Percentiles rank a stretch among this genome's conserved stretches.
Evolutionary conservation across 2,329 filamentous ascomycete genomes (phyloP).

Genomic region (Cyphellophora attinorum): DNA sequence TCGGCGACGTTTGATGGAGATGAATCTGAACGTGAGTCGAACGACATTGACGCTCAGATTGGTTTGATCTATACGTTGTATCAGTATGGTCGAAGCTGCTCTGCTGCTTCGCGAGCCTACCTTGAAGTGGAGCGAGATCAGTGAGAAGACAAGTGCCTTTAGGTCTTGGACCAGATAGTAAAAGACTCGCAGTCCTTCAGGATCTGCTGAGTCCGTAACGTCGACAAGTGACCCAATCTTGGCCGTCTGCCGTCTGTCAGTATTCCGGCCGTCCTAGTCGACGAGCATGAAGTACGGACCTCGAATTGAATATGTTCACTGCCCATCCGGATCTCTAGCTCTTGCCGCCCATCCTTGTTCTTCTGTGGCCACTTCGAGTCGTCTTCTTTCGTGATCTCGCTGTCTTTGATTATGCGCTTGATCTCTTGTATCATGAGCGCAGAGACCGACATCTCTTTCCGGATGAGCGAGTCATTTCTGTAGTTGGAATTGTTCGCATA

Average conservation of each 20-base stretch:
- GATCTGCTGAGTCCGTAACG: slow-evolving; percentile 90
- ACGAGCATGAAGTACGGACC: no score
- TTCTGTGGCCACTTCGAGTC: slow-evolving; percentile 98
- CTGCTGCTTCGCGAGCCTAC: no score
- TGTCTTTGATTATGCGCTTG: slow-evolving; percentile 92
- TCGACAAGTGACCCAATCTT: slow-evolving; percentile 97
- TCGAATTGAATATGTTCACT: slow-evolving; percentile 98
- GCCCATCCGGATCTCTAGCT: slow-evolving; percentile 86
- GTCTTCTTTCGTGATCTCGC: slow-evolving; percentile 98
- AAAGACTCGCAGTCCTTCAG: slow-evolving; percentile 91
- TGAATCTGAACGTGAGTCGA: no score
- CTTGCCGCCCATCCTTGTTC: slow-evolving; percentile 96
- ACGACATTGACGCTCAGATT: slow-evolving; percentile 34
- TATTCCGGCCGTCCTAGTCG: slow-evolving; percentile 4
- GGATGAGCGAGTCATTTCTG: slow-evolving; percentile 93
- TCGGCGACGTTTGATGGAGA: no score
- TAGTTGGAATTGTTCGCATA: slow-evolving; percentile 99
- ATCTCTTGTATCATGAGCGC: slow-evolving; percentile 84
- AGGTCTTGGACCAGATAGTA: slow-evolving; percentile 98
- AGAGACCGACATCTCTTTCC: slow-evolving; percentile 99
- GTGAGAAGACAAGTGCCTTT: slow-evolving; percentile 90
- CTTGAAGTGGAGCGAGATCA: slow-evolving; percentile 98
- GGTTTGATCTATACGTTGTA: slow-evolving; percentile 40
- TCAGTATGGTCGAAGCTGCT: slow-evolving; percentile 1
- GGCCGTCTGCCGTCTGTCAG: slow-evolving; percentile 75